phyloP scores from a whole-genome alignment of 225 moss, liverwort and hornwort species.

The Sphagnum contortum region DNA sequence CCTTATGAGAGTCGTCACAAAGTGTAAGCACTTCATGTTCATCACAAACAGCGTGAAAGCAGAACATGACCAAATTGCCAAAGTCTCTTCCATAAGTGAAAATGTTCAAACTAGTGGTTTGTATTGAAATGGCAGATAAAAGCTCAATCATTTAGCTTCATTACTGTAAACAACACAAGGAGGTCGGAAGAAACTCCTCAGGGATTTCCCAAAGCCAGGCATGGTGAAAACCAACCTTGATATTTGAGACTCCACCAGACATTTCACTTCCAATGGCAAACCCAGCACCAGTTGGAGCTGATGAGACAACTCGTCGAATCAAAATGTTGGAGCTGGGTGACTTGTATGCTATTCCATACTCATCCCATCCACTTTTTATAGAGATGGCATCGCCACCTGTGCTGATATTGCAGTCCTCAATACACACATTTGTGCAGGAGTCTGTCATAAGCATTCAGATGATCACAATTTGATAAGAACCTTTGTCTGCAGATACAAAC shows the following conservation, averaged over 20 bases:
- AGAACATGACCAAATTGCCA: too few relatives aligned
- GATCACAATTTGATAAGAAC: not conserved
- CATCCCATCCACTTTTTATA: slow-evolving; percentile 98
- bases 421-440: slow-evolving; percentile 81
- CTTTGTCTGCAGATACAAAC: too few relatives aligned
- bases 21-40: too few relatives aligned
- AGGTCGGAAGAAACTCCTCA: too few relatives aligned
- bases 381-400: slow-evolving; percentile 91
- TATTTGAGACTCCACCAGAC: slow-evolving; percentile 90
- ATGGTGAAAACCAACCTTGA: slow-evolving; percentile 30
- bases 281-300: slow-evolving; percentile 64
- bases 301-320: slow-evolving; percentile 53
- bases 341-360: slow-evolving; percentile 72
- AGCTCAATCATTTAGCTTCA: too few relatives aligned
- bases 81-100: too few relatives aligned
- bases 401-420: slow-evolving; percentile 88
- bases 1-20: too few relatives aligned
- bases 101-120: too few relatives aligned
- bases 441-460: slow-evolving; percentile 19
- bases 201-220: too few relatives aligned
- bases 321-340: slow-evolving; percentile 69
- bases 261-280: slow-evolving; percentile 96
- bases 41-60: too few relatives aligned
- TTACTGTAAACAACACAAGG: too few relatives aligned
- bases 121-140: too few relatives aligned